phyloP scores from a whole-genome alignment of 2,329 filamentous ascomycete species.

The Sphaerulina vaccinii region DNA sequence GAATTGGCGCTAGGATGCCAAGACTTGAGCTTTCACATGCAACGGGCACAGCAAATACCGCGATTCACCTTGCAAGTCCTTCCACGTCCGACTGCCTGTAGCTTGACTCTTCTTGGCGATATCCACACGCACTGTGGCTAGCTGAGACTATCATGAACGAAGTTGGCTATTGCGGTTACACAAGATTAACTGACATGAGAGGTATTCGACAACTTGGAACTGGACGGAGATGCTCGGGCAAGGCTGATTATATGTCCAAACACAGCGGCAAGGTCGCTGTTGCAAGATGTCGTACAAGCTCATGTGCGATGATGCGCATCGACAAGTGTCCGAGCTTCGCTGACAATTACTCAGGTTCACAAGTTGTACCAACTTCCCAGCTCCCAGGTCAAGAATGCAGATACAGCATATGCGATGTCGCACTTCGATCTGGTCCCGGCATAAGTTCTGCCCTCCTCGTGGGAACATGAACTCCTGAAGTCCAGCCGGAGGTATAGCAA shows the following conservation, averaged over 20 bases:
- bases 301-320: neutral
- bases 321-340: neutral
- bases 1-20: no score
- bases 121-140: no score
- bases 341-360: neutral
- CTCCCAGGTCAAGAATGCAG: neutral
- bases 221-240: conserved; percentile 9
- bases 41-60: no score
- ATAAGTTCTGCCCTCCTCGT: neutral
- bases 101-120: no score
- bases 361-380: neutral
- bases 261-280: neutral
- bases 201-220: neutral
- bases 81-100: no score
- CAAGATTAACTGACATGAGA: neutral
- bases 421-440: neutral
- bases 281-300: neutral
- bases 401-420: neutral
- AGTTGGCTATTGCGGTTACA: neutral
- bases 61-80: no score
- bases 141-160: no score
- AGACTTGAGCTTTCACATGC: no score
- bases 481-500: neutral
- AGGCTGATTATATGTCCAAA: conserved; percentile 1
- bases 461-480: neutral